Base-by-base conservation (phyloP, 345 rosid species). In the Hibiscus mutabilis region DNA sequence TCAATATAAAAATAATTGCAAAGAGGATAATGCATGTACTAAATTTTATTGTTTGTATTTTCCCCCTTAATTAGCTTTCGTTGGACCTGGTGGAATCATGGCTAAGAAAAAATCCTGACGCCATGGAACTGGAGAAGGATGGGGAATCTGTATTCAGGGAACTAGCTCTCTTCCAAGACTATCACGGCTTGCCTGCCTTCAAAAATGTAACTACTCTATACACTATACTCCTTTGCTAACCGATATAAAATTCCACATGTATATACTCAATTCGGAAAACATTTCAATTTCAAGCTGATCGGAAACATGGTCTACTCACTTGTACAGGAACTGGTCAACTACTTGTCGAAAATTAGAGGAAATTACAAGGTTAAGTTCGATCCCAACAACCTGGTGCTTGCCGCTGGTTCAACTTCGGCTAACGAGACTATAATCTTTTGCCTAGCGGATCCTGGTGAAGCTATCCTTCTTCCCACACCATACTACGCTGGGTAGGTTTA, bases 341-440 rank as follows among this genome's bases (percentile, higher is more conserved):
- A 35, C 40, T 0, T 35, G 40, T 35, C 40, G 8, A 35, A 35
- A 35, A 35, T 35, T 35, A 35, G 40, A 35, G 40, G 40, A 35
- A 35, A n/a, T n/a, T n/a, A 35, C 9, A 35, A 35, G 40, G 40
- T 35, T 35, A 35, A 35, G 9, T 89, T 93, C 52, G 88, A 83
- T 74, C 79, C 87, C 4, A 80, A 75, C 77, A 89, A 87, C 66
- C 75, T 94, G 24, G 93, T 94, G 0, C 90, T 94, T 57, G 85
- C 91, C 0, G 98, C 97, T 13, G 96, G 98, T 56, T 85, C 97
- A 69, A 91, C 97, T 65, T 80, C 98, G 1, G 97, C 98, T 3
- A 94, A 94, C 55, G 97, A 94, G 80, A 85, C 88, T 62, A 82
- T 94, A 22, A 84, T 89, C 75, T 91, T 94, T 67, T 91, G 96